Percentiles rank a stretch among this genome's conserved stretches.
Conservation (phyloP, 495 filamentous ascomycete species). For the Apodospora peruviana region DNA sequence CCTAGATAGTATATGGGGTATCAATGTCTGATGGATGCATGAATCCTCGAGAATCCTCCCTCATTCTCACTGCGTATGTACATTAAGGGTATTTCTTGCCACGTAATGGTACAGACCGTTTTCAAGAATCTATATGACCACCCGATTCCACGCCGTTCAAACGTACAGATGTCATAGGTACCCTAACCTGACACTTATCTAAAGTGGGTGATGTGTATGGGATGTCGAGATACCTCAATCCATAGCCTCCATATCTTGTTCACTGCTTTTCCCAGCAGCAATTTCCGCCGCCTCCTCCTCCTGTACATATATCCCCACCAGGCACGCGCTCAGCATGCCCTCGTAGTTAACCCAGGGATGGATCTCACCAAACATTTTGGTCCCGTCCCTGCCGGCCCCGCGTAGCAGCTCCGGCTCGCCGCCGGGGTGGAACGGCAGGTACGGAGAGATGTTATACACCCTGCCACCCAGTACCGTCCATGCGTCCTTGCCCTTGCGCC, state of each 20-base stretch:
- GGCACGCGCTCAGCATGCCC: constrained; percentile 78
- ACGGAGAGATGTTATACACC: constrained; percentile 91
- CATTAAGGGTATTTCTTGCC: too few species aligned
- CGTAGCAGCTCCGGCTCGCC: constrained; percentile 81
- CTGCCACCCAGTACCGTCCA: constrained; percentile 83
- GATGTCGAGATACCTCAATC: too few species aligned
- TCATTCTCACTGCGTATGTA: too few species aligned
- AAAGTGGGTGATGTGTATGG: too few species aligned
- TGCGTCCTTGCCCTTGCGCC: constrained; percentile 73
- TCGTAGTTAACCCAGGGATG: constrained; percentile 99
- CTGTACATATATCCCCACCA: constrained; percentile 78
- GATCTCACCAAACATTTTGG: constrained; percentile 78
- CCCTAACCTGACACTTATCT: too few species aligned
- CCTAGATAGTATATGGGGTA: too few species aligned
- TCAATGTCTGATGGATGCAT: too few species aligned
- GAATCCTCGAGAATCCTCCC: too few species aligned
- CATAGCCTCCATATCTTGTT: constrained; percentile 55
- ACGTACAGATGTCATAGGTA: too few species aligned
- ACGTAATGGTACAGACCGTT: too few species aligned
- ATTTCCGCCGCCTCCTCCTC: constrained; percentile 56
- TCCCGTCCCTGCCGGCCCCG: constrained; percentile 71
- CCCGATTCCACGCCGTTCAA: too few species aligned
- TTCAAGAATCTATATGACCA: too few species aligned
- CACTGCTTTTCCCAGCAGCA: constrained; percentile 7
- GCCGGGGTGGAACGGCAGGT: constrained; percentile 85